Percentiles rank a stretch among this genome's conserved stretches.
Evolutionary conservation across 2,329 filamentous ascomycete species (phyloP).

Genomic region (Pseudogymnoascus sp.): DNA sequence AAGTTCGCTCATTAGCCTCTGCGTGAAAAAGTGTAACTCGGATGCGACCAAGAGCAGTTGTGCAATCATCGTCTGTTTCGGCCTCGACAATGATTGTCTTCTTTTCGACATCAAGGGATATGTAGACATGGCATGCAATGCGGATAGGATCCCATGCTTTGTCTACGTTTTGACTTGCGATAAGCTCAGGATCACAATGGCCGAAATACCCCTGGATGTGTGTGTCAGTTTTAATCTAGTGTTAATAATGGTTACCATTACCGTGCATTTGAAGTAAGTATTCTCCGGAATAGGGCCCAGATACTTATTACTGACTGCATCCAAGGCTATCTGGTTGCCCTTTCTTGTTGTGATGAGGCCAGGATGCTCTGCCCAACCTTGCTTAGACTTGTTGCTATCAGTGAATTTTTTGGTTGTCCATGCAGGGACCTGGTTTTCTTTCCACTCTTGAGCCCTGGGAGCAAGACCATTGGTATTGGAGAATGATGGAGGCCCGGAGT

Average conservation of each 20-base stretch:
- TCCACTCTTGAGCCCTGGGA: not conserved
- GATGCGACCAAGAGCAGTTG: not conserved
- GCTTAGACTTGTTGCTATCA: not conserved
- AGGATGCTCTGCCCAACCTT: not conserved
- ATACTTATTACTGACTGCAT: not conserved
- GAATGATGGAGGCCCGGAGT: not conserved
- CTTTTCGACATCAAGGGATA: not conserved
- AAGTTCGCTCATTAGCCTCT: not conserved
- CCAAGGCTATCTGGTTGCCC: constrained; percentile 2
- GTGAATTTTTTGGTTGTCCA: not conserved
- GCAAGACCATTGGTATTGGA: not conserved
- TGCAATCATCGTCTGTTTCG: not conserved
- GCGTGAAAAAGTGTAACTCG: not conserved
- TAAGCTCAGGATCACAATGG: not conserved
- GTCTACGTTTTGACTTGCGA: not conserved
- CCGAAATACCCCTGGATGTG: not conserved
- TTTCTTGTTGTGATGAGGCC: constrained; percentile 1
- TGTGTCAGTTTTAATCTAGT: not conserved
- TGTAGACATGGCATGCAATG: not conserved
- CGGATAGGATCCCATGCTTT: constrained; percentile 2
- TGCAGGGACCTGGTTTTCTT: not conserved
- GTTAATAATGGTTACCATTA: not conserved
- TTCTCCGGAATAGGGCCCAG: not conserved
- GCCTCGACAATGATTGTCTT: not conserved
- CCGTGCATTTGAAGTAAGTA: not conserved